Base-by-base conservation (phyloP, 768 basidiomycete genomes). In the Candolleomyces eurysporus region DNA sequence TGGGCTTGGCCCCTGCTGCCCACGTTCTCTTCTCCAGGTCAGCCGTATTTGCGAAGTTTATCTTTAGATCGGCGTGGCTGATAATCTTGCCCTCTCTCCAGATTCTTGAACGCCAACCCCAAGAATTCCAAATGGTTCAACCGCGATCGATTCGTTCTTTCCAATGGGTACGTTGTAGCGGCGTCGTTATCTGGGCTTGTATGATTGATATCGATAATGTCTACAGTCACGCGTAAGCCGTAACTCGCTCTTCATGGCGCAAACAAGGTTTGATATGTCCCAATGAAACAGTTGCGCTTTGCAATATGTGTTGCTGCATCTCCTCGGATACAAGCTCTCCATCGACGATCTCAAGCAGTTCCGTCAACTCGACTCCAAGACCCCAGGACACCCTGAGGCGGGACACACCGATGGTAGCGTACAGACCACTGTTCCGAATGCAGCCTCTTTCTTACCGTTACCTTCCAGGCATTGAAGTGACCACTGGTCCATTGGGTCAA, bases 71-170 rank as follows among this genome's bases (percentile, higher is more conserved):
- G 45, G 11, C 22, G 43, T n/a, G 54, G 40, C 63, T 63, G 43
- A 57, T 42, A 17, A 30, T 6, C 26, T 16, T 42, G 14, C n/a
- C 31, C 19, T 8, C 17, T 26, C 48, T 42, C 7, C 32, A 92
- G 91, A 19, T 92, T 94, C 83, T 74, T 97, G 78, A 91, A 90
- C 65, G 88, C 89, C 69, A 96, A 94, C 78, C 91, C 94, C 54
- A 88, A 87, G 74, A 90, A 83, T 79, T 87, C 94, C 46, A 89
- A 92, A 75, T 96, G 94, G 95, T 90, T 90, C 79, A 96, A 96
- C 78, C 90, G 96, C 63, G 95, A 97, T 81, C 89, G 95, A 76
- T 98, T 96, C 69, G 95, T 98, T 62, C 87, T 97, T 66, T 97
- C 95, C 65, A 96, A 96, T 71, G 94, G 94, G 87, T 94, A 75